Conservation (phyloP, 2,329 filamentous ascomycete genomes). For the Lecanoromycetidae sp. region DNA sequence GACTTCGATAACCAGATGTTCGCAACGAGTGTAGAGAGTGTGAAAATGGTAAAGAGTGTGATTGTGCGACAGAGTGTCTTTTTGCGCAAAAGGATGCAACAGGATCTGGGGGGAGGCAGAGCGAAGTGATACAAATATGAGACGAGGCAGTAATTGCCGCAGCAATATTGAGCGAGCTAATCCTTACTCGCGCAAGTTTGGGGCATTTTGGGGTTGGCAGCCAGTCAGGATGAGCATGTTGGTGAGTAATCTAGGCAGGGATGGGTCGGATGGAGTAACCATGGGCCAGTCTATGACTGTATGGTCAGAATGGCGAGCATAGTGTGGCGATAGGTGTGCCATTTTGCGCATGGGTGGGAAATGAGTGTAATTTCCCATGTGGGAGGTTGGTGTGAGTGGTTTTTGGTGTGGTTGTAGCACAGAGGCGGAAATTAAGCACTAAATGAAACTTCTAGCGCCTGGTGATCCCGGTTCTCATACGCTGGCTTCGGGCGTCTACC, state of each 20-base stretch:
- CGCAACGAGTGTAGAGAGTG: background rate
- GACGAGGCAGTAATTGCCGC: constrained; percentile 11
- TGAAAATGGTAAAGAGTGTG: background rate
- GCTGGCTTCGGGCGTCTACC: too few relatives aligned
- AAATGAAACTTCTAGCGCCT: too few relatives aligned
- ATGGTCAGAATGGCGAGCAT: background rate
- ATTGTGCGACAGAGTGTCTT: background rate
- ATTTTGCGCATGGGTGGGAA: background rate
- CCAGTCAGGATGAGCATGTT: background rate
- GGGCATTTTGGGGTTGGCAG: background rate
- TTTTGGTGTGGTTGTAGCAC: background rate
- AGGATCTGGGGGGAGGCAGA: background rate
- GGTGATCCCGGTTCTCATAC: too few relatives aligned
- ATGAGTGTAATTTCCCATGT: background rate
- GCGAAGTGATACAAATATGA: constrained; percentile 9
- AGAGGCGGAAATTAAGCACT: background rate
- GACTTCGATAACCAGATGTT: constrained; percentile 5
- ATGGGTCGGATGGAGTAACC: background rate
- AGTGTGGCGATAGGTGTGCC: background rate
- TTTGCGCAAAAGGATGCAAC: background rate
- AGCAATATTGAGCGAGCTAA: background rate
- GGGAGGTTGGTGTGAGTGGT: background rate
- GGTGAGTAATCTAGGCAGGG: background rate
- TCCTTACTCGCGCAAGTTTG: background rate
- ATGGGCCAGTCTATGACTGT: background rate